Evolutionary conservation across 148 eudicot genomes (phyloP).

Genomic region (Chenopodium quinoa): DNA sequence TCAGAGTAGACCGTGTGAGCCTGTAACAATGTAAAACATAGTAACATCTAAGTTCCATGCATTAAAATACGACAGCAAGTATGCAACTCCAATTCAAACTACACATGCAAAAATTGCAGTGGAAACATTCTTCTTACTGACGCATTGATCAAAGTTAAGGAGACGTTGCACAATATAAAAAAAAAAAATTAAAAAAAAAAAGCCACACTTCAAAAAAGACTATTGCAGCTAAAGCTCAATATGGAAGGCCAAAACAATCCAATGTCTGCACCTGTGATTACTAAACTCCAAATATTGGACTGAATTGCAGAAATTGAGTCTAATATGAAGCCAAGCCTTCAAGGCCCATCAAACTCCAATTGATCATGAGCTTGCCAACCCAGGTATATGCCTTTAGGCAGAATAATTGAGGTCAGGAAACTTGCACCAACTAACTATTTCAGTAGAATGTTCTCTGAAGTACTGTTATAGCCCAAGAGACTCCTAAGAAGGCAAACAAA

Average conservation of each 20-base stretch:
- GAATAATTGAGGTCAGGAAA: neutral
- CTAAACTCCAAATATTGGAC: neutral
- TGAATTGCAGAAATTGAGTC: neutral
- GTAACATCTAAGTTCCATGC: slow-evolving; percentile 1
- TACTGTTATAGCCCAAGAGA: neutral
- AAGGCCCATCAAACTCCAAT: neutral
- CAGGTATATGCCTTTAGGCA: neutral
- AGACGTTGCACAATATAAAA: neutral
- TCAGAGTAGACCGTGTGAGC: slow-evolving; percentile 88
- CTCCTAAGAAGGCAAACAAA: neutral
- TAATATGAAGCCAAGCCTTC: neutral
- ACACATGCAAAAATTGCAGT: neutral
- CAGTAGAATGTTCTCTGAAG: neutral
- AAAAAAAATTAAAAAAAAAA: neutral
- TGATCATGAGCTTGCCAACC: neutral
- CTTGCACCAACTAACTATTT: too few species aligned
- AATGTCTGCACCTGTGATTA: neutral
- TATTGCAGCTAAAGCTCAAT: neutral
- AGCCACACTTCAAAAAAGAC: neutral
- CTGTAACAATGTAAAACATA: slow-evolving; percentile 39
- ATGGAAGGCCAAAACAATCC: neutral
- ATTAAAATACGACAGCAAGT: neutral
- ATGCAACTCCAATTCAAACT: neutral
- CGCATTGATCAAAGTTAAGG: neutral
- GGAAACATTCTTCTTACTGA: neutral